Base-by-base conservation (phyloP, 2,329 filamentous ascomycete species). In the Stagonosporopsis vannaccii region DNA sequence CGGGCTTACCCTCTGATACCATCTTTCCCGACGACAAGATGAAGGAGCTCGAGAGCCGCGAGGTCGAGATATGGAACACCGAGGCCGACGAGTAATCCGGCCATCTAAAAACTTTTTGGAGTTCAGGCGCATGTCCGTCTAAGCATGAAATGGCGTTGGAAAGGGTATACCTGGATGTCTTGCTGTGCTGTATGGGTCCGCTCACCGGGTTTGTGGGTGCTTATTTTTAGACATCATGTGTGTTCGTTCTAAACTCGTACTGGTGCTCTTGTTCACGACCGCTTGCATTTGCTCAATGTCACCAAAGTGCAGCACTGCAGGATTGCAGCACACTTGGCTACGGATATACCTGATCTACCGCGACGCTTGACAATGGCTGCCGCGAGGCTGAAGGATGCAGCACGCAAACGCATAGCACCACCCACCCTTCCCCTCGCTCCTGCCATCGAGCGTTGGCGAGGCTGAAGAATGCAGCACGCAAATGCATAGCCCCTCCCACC, bases 1-100 rank as follows among this genome's bases (percentile, higher is more conserved):
- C 92, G 32, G 85, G 85, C 51, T 88, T 97, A 37, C 92, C 92
- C 15, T 80, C 82, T 1, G 89, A 95, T 56, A 85, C 86, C 1
- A 89, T 97, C 53, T 97, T 96, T 77, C 88, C 88, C 61, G 79
- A 87, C 2, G 83, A 82, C 5, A 81, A 85, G 56, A 93, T 97
- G 91, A 83, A 84, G 15, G 84, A 87, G 59, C 82, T 90, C 51
- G 83, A 94, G 68, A 89, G 89, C 78, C 84, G 82, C 54, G 92
- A 96, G 77, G 84, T 89, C 71, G 90, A 95, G 72, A 85, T 86
- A 30, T 94, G 90, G 89, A 91, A 91, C 65, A 90, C 90, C 66
- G 91, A 71, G 51, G 65, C 91, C 65, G 87, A 87, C 59, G 90
- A 92, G 60, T 90, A 13, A 17, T 12, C 4, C 2, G 30, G 15